Percentiles rank a stretch among this genome's conserved stretches.
These are phyloP conservation scores for Chlorella vulgaris DNA, from an alignment of 139 green algal genomes.

Conservation along the genomic window DNA sequence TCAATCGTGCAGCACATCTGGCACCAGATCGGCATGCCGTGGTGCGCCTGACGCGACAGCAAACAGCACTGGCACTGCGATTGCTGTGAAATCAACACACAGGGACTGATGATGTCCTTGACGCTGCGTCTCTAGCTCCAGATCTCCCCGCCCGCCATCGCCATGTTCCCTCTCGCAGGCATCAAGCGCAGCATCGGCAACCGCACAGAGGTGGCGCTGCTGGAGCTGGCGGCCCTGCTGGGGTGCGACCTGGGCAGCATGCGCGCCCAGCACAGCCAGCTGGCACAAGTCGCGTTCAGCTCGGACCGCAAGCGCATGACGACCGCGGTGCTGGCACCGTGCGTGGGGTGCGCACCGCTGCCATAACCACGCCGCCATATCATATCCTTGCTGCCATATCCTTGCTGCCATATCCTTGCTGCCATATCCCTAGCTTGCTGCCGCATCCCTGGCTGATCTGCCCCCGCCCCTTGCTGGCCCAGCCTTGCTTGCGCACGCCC, in stretches of 20 bases:
- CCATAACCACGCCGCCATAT: background rate
- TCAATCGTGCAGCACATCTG: too few species aligned
- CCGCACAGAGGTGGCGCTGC: conserved; percentile 82
- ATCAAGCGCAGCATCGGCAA: conserved; percentile 62
- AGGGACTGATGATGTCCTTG: too few species aligned
- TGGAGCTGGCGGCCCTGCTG: conserved; percentile 66
- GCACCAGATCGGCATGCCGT: too few species aligned
- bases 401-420: background rate
- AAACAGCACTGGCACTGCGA: too few species aligned
- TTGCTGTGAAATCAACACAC: too few species aligned
- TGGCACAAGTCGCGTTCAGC: conserved; percentile 72
- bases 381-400: background rate
- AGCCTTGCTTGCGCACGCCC: too few species aligned
- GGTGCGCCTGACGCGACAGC: too few species aligned
- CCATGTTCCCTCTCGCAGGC: conserved; percentile 27
- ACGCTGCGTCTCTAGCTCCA: too few species aligned
- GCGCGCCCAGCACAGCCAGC: conserved; percentile 3
- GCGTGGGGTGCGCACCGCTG: background rate
- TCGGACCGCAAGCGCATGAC: conserved; percentile 88
- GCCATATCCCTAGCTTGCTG: background rate
- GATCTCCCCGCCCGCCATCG: too few species aligned
- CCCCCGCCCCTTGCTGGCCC: background rate
- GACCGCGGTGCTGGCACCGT: conserved; percentile 36
- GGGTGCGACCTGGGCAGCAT: conserved; percentile 24
- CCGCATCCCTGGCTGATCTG: background rate